These are phyloP conservation scores for Camellia oleifera DNA, from an alignment of 179 eudicot genomes.

Conservation along the genomic window DNA sequence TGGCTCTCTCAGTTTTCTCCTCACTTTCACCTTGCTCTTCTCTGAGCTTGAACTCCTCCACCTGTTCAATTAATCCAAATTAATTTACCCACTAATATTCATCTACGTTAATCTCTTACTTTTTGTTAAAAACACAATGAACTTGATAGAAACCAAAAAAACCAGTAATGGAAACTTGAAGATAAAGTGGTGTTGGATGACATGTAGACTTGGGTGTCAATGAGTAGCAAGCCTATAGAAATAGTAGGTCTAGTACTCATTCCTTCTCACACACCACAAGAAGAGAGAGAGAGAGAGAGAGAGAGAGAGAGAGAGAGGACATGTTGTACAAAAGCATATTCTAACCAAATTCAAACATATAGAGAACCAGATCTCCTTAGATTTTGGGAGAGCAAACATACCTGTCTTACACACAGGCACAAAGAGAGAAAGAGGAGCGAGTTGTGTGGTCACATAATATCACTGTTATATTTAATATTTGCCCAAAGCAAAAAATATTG, in stretches of 20 bases:
- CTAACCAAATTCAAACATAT: neutral
- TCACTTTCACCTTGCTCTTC: constrained; percentile 54
- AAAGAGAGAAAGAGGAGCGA: too few relatives aligned
- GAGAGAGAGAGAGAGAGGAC: too few relatives aligned
- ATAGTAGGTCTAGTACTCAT: neutral
- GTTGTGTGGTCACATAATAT: too few relatives aligned
- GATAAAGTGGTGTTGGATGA: neutral
- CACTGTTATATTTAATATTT: too few relatives aligned
- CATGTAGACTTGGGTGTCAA: neutral
- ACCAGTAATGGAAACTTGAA: neutral
- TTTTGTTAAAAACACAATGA: neutral
- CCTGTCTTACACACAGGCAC: neutral
- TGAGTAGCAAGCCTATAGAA: neutral
- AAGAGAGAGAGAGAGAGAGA: neutral
- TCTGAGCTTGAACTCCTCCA: constrained; percentile 47
- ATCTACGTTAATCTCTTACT: neutral
- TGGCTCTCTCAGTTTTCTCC: constrained; percentile 84
- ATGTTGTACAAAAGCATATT: constrained; percentile 4
- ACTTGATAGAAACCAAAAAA: neutral
- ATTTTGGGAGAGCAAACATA: neutral
- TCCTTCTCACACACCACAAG: neutral
- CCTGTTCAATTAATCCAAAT: constrained; percentile 22
- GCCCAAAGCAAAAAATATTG: too few relatives aligned
- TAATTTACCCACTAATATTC: neutral
- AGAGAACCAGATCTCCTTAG: constrained; percentile 14